Evolutionary conservation across 1,139 yeast species (phyloP), one percentile per base, ranked within the genome.

Genomic region (Blastobotrys apis): DNA sequence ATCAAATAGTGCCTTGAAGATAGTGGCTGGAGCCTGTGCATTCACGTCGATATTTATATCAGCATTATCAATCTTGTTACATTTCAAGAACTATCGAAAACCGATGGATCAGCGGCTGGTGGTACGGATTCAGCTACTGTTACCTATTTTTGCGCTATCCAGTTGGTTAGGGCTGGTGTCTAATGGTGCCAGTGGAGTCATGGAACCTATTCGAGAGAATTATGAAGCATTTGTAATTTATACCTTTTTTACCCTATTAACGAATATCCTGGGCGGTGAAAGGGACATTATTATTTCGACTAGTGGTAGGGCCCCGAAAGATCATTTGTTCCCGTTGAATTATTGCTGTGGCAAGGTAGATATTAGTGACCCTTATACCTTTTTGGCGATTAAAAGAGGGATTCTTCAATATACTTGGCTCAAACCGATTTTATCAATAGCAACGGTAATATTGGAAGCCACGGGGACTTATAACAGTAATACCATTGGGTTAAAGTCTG

Each of bases 141-240:
- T 78, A 0, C 84, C 84, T 0, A 55, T 78, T 15, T 78, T 73
- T 55, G 73, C 81, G 4, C 48, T 74, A 1, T 66, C 78, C 35
- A 84, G 73, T 52, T 77, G 83, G 72, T 68, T 78, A 62, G 68
- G 77, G 72, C 62, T 84, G 43, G 60, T 74, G 38, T 66, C 75
- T 50, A 73, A 73, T 43, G 51, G 63, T 9, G 63, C 72, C 19
- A 73, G 77, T 27, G 66, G 67, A 41, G 59, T 82, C 20, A 57
- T 90, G 9, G 94, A 83, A 52, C 95, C 97, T 0, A 56, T 84
- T 1, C 71, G 94, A 44, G 98, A 92, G 59, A 79, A 90, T 1
- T 92, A 92, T 63, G 99, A 94, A 64, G 96, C 97, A 0, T 86
- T 94, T 65, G 97, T 90, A 36, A 85, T 92, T 35, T 94, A 92